Conservation (phyloP, 768 basidiomycete species). For the Hortiboletus campestris region DNA sequence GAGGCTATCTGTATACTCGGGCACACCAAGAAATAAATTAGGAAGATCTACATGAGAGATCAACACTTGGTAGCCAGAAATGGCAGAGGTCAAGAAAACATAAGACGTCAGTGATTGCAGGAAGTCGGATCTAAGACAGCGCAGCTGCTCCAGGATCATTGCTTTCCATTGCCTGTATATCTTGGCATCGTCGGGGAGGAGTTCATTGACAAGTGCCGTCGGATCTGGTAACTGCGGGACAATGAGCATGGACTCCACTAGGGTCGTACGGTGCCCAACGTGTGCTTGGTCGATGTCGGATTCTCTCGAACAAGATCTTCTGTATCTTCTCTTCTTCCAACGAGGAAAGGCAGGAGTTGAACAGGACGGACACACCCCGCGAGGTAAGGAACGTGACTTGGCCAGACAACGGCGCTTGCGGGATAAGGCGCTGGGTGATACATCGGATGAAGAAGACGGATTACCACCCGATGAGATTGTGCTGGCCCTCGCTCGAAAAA, state of each 20-base stretch:
- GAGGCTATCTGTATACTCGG: too few relatives aligned
- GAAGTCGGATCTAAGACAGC: too few relatives aligned
- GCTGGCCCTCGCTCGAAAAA: too few relatives aligned
- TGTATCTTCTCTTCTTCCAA: background rate
- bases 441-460: conserved; percentile 18
- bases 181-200: too few relatives aligned
- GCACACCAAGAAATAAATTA: too few relatives aligned
- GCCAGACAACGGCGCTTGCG: background rate
- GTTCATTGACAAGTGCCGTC: conserved; percentile 3
- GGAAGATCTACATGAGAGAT: too few relatives aligned
- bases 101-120: too few relatives aligned
- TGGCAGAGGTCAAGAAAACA: too few relatives aligned
- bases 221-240: conserved; percentile 6
- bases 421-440: background rate
- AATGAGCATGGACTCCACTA: conserved; percentile 13
- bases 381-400: background rate
- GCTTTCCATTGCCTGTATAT: too few relatives aligned
- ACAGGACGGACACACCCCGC: background rate
- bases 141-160: too few relatives aligned
- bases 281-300: background rate
- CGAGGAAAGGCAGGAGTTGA: background rate
- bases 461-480: too few relatives aligned
- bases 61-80: too few relatives aligned
- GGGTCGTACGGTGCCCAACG: conserved; percentile 9
- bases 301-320: background rate